Base-by-base conservation (phyloP, 2,329 filamentous ascomycete species). In the Plenodomus lindquistii region DNA sequence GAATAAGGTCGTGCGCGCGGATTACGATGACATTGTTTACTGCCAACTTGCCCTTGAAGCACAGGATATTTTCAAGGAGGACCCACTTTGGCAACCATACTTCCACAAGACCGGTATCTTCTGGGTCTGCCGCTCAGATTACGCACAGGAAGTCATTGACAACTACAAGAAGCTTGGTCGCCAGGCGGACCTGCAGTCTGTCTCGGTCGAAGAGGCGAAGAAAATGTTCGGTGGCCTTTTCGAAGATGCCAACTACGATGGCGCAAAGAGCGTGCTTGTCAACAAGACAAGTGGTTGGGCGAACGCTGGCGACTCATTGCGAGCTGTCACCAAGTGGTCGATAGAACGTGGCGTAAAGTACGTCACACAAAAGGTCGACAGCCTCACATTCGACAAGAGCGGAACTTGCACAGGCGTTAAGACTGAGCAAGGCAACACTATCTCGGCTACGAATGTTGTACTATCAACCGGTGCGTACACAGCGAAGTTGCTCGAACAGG, bases 1-100 rank as follows among this genome's bases (percentile, higher is more conserved):
- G 80, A 89, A 87, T 74, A 89, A 88, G 69, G 84, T 87, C 21
- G 79, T 89, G 15, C 83, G 86, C 47, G 83, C 85, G 40, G 86
- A 89, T 67, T 89, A 89, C 71, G 77, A 81, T 46, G 83, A 86
- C 58, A 72, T 81, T 1, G 69, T 84, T 15, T 89, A 89, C 74
- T 84, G 81, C 67, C 70, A 79, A 41, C 76, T 89, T 17, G 86
- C 81, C 0, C 77, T 88, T 21, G 85, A 89, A 70, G 83, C 86
- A 0, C 83, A 86, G 60, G 80, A 84, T 42, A 70, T 82, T 0
- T 89, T 85, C 77, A 77, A 77, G 45, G 72, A 69, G 1, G 80
- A 85, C 44, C 80, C 83, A 1, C 73, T 85, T 2, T 83, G 81
- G 73, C 72, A 76, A 52, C 76, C 76, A 0, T 76, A 75, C 61